These are phyloP conservation scores for Trichophyton equinum DNA, from an alignment of 2,329 filamentous ascomycete genomes.

Conservation along the genomic window DNA sequence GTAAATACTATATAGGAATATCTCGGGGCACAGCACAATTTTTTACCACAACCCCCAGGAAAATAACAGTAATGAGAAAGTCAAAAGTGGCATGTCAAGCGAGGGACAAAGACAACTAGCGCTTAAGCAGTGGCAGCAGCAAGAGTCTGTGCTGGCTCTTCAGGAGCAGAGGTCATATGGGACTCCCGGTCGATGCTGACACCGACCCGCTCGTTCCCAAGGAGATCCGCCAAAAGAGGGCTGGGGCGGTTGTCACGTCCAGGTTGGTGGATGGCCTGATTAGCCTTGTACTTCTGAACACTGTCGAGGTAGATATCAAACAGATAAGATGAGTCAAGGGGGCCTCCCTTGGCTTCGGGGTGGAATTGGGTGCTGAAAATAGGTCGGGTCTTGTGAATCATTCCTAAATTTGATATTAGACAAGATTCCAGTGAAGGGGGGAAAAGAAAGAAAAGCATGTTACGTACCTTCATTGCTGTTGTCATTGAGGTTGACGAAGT, in stretches of 20 bases:
- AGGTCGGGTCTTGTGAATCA: slow-evolving; percentile 90
- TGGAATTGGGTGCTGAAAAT: slow-evolving; percentile 99
- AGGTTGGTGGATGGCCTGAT: slow-evolving; percentile 55
- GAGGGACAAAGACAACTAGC: background rate
- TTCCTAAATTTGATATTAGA: slow-evolving; percentile 34
- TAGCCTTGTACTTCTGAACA: slow-evolving; percentile 78
- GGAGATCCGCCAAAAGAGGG: slow-evolving; percentile 75
- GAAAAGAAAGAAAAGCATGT: slow-evolving; percentile 1
- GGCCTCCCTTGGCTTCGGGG: slow-evolving; percentile 93
- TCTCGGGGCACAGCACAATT: background rate
- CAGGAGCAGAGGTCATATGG: slow-evolving; percentile 13
- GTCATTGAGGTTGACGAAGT: slow-evolving; percentile 97
- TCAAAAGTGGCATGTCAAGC: background rate
- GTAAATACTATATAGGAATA: background rate
- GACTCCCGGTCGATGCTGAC: slow-evolving; percentile 56
- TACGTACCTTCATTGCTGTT: slow-evolving; percentile 74
- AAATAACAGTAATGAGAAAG: background rate
- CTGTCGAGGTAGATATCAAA: slow-evolving; percentile 94
- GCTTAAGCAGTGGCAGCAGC: slow-evolving; percentile 20
- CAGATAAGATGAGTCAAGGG: slow-evolving; percentile 87
- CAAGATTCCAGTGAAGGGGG: background rate
- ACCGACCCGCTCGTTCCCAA: slow-evolving; percentile 89
- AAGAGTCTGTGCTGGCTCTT: slow-evolving; percentile 10
- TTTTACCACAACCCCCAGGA: background rate
- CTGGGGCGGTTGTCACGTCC: slow-evolving; percentile 77